A percentile compares a stretch with the other conserved stretches of the same genome.
Evolutionary conservation across 495 filamentous ascomycete species (phyloP).

Genomic region (Penicillium malachiteum): DNA sequence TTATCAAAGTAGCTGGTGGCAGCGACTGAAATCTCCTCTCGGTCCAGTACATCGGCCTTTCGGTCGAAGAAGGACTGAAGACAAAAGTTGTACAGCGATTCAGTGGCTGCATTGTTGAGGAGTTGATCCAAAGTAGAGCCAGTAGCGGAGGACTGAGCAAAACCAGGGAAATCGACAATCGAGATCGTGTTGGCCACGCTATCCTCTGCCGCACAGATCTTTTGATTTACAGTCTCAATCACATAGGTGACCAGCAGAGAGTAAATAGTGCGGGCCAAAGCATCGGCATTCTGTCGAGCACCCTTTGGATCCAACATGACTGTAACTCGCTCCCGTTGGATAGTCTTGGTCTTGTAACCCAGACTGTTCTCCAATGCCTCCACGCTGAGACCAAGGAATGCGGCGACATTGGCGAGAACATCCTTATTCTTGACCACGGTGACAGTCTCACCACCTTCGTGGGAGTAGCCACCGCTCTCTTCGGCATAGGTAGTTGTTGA

Average conservation of each 20-base stretch:
- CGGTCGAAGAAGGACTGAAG: slow-evolving; percentile 94
- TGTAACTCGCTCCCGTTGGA: slow-evolving; percentile 91
- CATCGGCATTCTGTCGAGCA: slow-evolving; percentile 87
- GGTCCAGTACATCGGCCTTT: slow-evolving; percentile 86
- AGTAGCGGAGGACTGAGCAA: slow-evolving; percentile 77
- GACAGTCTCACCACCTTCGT: slow-evolving; percentile 83
- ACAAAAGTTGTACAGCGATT: slow-evolving; percentile 88
- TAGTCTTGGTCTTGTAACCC: slow-evolving; percentile 92
- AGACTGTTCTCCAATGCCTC: slow-evolving; percentile 82
- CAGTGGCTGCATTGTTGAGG: slow-evolving; percentile 88
- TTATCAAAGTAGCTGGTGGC: slow-evolving; percentile 98
- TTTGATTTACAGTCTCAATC: slow-evolving; percentile 89
- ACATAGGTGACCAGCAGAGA: slow-evolving; percentile 93
- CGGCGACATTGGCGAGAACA: slow-evolving; percentile 77
- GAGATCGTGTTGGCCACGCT: slow-evolving; percentile 89
- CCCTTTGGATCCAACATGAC: slow-evolving; percentile 94
- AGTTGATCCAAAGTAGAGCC: slow-evolving; percentile 88
- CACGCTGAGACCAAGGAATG: slow-evolving; percentile 81
- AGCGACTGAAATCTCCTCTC: slow-evolving; percentile 84
- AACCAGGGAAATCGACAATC: slow-evolving; percentile 94
- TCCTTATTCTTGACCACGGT: slow-evolving; percentile 94
- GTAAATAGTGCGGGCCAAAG: slow-evolving; percentile 89
- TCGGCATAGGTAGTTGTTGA: slow-evolving; percentile 75
- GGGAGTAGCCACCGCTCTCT: slow-evolving; percentile 93
- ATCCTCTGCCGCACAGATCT: slow-evolving; percentile 83